A percentile compares a stretch with the other conserved stretches of the same genome.
Conservation (phyloP, 805 yeast species). For the Priceomyces haplophilus region DNA sequence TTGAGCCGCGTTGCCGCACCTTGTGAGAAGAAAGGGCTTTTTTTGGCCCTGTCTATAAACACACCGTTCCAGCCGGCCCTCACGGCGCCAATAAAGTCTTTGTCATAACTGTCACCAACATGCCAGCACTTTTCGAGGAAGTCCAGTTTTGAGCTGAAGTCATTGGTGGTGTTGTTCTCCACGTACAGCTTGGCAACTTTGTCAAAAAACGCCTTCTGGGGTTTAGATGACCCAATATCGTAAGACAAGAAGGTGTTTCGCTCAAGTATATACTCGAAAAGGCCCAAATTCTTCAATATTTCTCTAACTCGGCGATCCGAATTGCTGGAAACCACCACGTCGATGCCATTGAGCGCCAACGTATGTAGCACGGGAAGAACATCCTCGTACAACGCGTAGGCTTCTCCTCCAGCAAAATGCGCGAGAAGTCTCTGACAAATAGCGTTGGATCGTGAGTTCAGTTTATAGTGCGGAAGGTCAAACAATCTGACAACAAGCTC, state of each 20-base stretch:
- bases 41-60: conserved; percentile 44
- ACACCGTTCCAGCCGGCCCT: conserved; percentile 63
- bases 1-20: conserved; percentile 1
- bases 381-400: conserved; percentile 55
- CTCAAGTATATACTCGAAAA: conserved; percentile 38
- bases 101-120: conserved; percentile 58
- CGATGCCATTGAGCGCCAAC: conserved; percentile 28
- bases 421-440: conserved; percentile 45
- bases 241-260: conserved; percentile 51
- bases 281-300: conserved; percentile 45
- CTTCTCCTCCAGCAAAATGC: conserved; percentile 49
- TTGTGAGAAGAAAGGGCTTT: conserved; percentile 13
- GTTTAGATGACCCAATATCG: conserved; percentile 54
- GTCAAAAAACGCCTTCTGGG: conserved; percentile 46
- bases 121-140: conserved; percentile 48
- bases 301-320: conserved; percentile 55
- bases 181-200: conserved; percentile 2
- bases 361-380: conserved; percentile 43
- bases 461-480: conserved; percentile 22
- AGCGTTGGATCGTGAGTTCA: conserved; percentile 22
- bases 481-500: conserved; percentile 45
- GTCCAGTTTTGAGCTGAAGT: conserved; percentile 3
- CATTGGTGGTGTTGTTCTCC: conserved; percentile 9
- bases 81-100: conserved; percentile 53
- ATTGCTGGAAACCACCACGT: conserved; percentile 52